A percentile compares a stretch with the other conserved stretches of the same genome.
phyloP scores from a whole-genome alignment of 805 yeast genomes.

The Zygotorulaspora chibaensis region DNA sequence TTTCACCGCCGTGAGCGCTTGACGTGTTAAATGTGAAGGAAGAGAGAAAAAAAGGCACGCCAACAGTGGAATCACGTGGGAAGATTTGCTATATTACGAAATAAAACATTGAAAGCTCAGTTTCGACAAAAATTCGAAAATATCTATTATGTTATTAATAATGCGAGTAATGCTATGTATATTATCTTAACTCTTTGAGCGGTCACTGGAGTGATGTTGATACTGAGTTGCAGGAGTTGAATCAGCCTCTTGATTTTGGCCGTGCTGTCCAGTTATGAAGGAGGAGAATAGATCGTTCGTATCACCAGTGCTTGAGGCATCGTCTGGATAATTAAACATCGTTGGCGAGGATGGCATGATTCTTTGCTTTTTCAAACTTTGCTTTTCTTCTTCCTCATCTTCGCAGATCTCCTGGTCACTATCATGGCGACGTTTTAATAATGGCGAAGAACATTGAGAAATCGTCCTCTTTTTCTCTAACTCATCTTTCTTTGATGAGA shows the following conservation, averaged over 20 bases:
- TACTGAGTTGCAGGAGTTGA: conserved; percentile 30
- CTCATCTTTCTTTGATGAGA: conserved; percentile 3
- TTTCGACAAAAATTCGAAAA: too few relatives aligned
- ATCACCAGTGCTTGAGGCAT: conserved; percentile 15
- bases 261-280: conserved; percentile 16
- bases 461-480: conserved; percentile 1
- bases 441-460: conserved; percentile 11
- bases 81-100: not conserved
- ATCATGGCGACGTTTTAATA: conserved; percentile 3
- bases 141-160: not conserved
- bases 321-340: conserved; percentile 26
- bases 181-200: conserved; percentile 4
- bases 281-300: conserved; percentile 26
- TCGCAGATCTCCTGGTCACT: conserved; percentile 5
- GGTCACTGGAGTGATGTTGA: conserved; percentile 14
- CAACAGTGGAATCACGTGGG: not conserved
- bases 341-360: conserved; percentile 35
- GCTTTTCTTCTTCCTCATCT: conserved; percentile 14
- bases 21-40: conserved; percentile 1
- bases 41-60: not conserved
- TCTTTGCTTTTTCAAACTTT: conserved; percentile 22
- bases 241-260: conserved; percentile 17
- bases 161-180: not conserved
- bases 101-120: too few relatives aligned
- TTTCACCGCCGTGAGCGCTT: not conserved